These are phyloP conservation scores for Rehmannia glutinosa DNA, from an alignment of 257 asterid species.

Conservation along the genomic window DNA sequence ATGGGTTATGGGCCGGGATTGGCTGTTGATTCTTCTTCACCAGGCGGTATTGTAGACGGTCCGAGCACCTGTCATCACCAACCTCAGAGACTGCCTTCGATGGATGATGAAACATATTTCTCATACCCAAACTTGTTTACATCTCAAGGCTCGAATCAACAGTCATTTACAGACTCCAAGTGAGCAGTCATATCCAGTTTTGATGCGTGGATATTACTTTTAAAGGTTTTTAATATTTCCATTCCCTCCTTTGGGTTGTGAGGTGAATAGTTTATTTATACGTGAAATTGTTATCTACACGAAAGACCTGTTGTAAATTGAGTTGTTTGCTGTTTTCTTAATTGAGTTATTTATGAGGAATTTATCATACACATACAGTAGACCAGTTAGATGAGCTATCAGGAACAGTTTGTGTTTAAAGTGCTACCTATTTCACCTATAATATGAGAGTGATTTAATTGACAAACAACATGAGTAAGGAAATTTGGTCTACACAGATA, in stretches of 20 bases:
- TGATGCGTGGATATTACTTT: slow-evolving; percentile 11
- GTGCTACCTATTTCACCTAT: not conserved
- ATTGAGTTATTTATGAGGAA: not conserved
- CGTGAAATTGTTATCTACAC: not conserved
- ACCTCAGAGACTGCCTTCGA: slow-evolving; percentile 69
- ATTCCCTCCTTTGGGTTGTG: slow-evolving; percentile 8
- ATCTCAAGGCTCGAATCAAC: slow-evolving; percentile 46
- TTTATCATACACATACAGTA: not conserved
- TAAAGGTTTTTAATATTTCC: not conserved
- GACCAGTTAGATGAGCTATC: not conserved
- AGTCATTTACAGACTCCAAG: slow-evolving; percentile 46
- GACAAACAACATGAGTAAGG: not conserved
- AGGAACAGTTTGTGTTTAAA: not conserved
- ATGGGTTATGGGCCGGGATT: slow-evolving; percentile 21
- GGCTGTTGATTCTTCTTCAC: slow-evolving; percentile 25
- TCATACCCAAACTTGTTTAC: slow-evolving; percentile 82
- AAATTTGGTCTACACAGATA: not conserved
- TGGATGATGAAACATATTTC: slow-evolving; percentile 70
- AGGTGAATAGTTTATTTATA: slow-evolving; percentile 1
- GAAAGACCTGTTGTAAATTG: slow-evolving; percentile 15
- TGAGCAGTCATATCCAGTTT: not conserved
- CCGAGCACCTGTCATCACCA: slow-evolving; percentile 36
- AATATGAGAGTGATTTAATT: not conserved
- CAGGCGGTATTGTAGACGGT: slow-evolving; percentile 17
- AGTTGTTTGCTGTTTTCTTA: not conserved